These are phyloP conservation scores for Amylostereum areolatum DNA, from an alignment of 1,284 basidiomycete genomes.

Conservation along the genomic window DNA sequence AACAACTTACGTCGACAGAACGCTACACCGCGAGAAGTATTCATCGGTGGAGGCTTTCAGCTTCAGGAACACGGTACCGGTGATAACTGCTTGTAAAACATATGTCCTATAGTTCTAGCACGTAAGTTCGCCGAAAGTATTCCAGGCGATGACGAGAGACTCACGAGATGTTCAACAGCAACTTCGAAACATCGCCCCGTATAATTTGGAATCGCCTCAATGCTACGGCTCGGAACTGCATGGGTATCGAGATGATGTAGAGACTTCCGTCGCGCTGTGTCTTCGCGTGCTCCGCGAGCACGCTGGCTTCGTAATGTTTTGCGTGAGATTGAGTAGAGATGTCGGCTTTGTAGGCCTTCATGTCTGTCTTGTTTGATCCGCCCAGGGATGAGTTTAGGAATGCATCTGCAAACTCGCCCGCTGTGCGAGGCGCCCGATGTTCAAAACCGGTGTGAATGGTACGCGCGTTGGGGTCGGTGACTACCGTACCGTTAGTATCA, in stretches of 20 bases:
- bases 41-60: conserved; percentile 42
- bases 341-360: conserved; percentile 27
- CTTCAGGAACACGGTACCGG: conserved; percentile 37
- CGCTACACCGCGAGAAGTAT: not conserved
- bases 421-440: conserved; percentile 47
- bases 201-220: conserved; percentile 49
- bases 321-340: conserved; percentile 30
- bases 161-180: too few species aligned
- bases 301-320: conserved; percentile 30
- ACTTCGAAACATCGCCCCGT: conserved; percentile 18
- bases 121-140: not conserved
- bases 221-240: conserved; percentile 53
- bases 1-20: too few species aligned
- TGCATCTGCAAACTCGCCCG: conserved; percentile 50
- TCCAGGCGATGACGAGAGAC: too few species aligned
- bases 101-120: conserved; percentile 17
- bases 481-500: conserved; percentile 21
- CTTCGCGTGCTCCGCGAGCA: conserved; percentile 31
- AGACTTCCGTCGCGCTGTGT: conserved; percentile 32
- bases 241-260: conserved; percentile 43
- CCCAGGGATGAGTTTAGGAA: conserved; percentile 26
- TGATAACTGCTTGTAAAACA: conserved; percentile 17
- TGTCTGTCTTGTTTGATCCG: conserved; percentile 26
- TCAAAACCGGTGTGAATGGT: conserved; percentile 41
- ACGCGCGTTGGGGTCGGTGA: conserved; percentile 59